These are phyloP conservation scores for Pythium pyrilobum DNA, from an alignment of 352 stramenopile species.

Conservation along the genomic window DNA sequence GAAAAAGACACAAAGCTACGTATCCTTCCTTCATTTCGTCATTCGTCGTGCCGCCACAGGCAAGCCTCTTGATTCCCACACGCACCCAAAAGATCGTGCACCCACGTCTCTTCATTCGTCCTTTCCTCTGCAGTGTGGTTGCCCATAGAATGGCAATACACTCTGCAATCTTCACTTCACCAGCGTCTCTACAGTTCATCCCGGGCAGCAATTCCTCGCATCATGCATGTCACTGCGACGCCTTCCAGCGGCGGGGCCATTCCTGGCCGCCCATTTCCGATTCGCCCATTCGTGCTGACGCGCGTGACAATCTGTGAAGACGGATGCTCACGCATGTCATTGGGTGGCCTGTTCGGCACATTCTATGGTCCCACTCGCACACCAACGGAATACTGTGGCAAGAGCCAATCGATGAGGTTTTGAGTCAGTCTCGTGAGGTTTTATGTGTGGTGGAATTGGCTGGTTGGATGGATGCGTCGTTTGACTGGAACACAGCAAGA, in stretches of 20 bases:
- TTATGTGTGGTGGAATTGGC: constrained; percentile 17
- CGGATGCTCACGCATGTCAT: neutral
- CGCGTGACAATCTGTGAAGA: too few species aligned
- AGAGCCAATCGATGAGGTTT: constrained; percentile 6
- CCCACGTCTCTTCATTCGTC: too few species aligned
- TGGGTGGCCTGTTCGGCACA: constrained; percentile 2
- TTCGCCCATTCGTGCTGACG: constrained; percentile 8
- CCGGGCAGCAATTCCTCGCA: too few species aligned
- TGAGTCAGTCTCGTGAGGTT: constrained; percentile 8
- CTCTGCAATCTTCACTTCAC: too few species aligned
- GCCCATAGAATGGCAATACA: too few species aligned
- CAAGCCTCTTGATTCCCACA: too few species aligned
- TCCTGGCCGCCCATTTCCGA: constrained; percentile 11
- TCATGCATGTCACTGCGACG: constrained; percentile 1
- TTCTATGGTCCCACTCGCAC: neutral
- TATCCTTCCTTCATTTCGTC: neutral
- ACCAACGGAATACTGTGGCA: constrained; percentile 17
- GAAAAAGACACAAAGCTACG: constrained; percentile 4
- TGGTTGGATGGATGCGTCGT: constrained; percentile 30
- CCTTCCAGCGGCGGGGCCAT: neutral
- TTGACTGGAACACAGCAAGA: constrained; percentile 22
- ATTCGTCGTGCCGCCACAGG: too few species aligned
- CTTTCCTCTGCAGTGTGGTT: too few species aligned
- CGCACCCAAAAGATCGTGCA: too few species aligned
- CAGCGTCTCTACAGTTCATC: too few species aligned